Base-by-base conservation (phyloP, 140 eudicot genomes). In the Anethum foeniculum region DNA sequence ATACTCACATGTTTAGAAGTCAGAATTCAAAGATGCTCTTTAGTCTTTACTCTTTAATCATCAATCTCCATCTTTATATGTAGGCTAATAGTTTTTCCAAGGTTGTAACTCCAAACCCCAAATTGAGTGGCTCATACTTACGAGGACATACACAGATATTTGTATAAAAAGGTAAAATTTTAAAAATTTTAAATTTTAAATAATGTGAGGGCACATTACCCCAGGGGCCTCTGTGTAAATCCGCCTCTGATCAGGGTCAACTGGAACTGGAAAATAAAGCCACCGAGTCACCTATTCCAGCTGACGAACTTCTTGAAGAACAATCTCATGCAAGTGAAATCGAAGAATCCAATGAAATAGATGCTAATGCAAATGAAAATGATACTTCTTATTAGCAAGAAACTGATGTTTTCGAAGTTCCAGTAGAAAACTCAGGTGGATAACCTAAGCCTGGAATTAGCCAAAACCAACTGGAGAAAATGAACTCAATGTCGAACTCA, bases 401-500 rank as follows among this genome's bases (percentile, higher is more conserved):
- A 84, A 94, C 98, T 21, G 93, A 95, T 81, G 97, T 95, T 38
- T 95, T 90, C 43, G 99, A 95, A 85, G 97, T 95, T 64, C 97
- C 92, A 0, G 75, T 87, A 7, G 92, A 89, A 79, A 84, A 83
- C 23, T 81, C 77, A 81, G 58, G 75, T 14, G 64, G 81, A 69
- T 87, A 84, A 47, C 38, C 88, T 30, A 27, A 60, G 81, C n/a
- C 25, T 76, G 88, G 79, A 39, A 30, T 38, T 8, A 60, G n/a
- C n/a, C 67, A n/a, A 77, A 78, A 54, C 75, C 72, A 12, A 32
- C 80, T 43, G 82, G 54, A 58, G 80, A 85, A 21, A 85, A 51
- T 47, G 86, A 86, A 21, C 81, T 82, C 72, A 79, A 85, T 76
- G 82, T 78, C 7, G 84, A 82, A 78, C 27, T 36, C 9, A 78